phyloP scores from a whole-genome alignment of 2,329 filamentous ascomycete genomes.

The Monosporascus sp. region DNA sequence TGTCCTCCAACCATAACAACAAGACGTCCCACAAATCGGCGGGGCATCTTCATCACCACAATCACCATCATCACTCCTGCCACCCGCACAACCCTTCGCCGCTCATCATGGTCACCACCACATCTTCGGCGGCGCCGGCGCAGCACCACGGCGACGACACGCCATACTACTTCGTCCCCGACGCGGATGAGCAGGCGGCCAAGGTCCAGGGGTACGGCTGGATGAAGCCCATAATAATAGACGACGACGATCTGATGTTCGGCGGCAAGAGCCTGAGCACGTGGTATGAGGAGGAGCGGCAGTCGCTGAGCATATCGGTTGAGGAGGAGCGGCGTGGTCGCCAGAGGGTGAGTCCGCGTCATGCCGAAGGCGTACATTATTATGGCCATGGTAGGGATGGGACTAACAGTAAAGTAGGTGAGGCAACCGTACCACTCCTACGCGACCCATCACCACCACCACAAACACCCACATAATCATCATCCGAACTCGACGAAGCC shows the following conservation, averaged over 20 bases:
- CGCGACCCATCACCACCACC: slow-evolving; percentile 11
- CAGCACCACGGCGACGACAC: slow-evolving; percentile 20
- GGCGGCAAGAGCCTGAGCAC: slow-evolving; percentile 53
- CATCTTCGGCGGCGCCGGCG: slow-evolving; percentile 12
- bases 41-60: neutral
- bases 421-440: slow-evolving; percentile 15
- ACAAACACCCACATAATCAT: slow-evolving; percentile 17
- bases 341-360: slow-evolving; percentile 26
- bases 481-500: slow-evolving; percentile 13
- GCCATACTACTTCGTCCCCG: slow-evolving; percentile 24
- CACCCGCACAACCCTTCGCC: slow-evolving; percentile 23
- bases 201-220: slow-evolving; percentile 30
- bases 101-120: slow-evolving; percentile 27
- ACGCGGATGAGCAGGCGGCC: slow-evolving; percentile 13
- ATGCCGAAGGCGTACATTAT: neutral
- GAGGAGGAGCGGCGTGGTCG: slow-evolving; percentile 36
- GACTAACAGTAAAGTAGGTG: slow-evolving; percentile 14
- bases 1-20: slow-evolving; percentile 7
- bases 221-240: slow-evolving; percentile 51
- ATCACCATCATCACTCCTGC: slow-evolving; percentile 8
- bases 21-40: slow-evolving; percentile 6
- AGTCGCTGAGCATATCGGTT: slow-evolving; percentile 36
- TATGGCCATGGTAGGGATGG: neutral
- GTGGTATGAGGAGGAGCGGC: slow-evolving; percentile 56
- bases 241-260: slow-evolving; percentile 57